Evolutionary conservation across 306 rosid species (phyloP), one percentile per base, ranked within the genome.

Genomic region (Dryas octopetala): DNA sequence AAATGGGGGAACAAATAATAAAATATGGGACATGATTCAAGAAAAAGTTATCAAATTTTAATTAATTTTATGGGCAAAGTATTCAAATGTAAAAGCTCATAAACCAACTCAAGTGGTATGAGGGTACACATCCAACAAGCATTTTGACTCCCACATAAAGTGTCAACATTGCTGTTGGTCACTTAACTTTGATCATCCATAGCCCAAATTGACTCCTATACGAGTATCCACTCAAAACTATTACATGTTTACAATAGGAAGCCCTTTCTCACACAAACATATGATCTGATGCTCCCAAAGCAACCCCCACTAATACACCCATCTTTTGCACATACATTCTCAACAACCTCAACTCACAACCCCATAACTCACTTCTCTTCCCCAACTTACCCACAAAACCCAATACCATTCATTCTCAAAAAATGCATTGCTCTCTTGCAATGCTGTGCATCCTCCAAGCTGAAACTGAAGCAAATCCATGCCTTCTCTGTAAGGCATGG

Each of bases 401-500:
- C 58, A 17, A 51, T 19, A 12, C 64, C 51, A 5, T 23, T 48
- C 49, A 46, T 78, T 66, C 50, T 74, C 72, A 65, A 38, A 32
- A 68, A 61, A 76, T 85, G 86, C 84, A 79, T 85, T 14, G 66
- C 76, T 57, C 80, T 85, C 64, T 23, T 81, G 32, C 88, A 76
- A 59, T 41, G 54, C 16, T 70, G 79, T 63, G 82, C 83, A 6
- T 78, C 83, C 11, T 85, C 88, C 79, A 59, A 5, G 4, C 41
- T 38, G 74, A 77, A 78, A 55, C 61, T 76, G 73, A 54, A 68
- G 78, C 88, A 78, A 80, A 81, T 85, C 75, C 86, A 85, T 52
- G 88, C 77, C 43, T 85, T 85, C 78, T 79, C 86, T 7, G 41
- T 85, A 80, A 79, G 81, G 59, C 83, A 73, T 59, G 86, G 88